These are phyloP conservation scores for Solanum arcanum DNA, from an alignment of 257 asterid species.

Conservation along the genomic window DNA sequence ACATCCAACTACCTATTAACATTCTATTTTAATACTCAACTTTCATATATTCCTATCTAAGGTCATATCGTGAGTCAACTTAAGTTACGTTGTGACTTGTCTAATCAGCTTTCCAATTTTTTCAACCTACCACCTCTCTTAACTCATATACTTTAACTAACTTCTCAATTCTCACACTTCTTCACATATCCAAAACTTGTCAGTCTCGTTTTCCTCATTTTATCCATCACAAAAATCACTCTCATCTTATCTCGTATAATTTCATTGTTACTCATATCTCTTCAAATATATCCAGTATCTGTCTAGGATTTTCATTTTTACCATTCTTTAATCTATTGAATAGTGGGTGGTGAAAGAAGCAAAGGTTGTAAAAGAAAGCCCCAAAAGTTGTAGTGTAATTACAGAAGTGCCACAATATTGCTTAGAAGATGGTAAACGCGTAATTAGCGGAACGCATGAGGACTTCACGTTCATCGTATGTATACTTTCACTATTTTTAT, in stretches of 20 bases:
- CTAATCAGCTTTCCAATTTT: not conserved
- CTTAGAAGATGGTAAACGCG: not conserved
- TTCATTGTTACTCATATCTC: not conserved
- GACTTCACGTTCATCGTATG: not conserved
- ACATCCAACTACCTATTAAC: not conserved
- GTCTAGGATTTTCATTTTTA: too few relatives aligned
- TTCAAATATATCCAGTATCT: accelerated
- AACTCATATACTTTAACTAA: not conserved
- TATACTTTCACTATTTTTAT: not conserved
- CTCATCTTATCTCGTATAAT: too few relatives aligned
- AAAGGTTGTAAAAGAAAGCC: not conserved
- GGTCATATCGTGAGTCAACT: too few relatives aligned
- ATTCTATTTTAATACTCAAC: too few relatives aligned
- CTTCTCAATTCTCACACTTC: not conserved
- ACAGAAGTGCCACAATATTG: not conserved
- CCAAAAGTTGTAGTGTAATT: not conserved
- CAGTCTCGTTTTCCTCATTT: not conserved
- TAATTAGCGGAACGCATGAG: not conserved
- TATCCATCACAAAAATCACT: not conserved
- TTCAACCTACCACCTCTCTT: not conserved
- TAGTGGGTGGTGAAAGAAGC: not conserved
- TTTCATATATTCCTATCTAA: too few relatives aligned
- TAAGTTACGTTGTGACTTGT: too few relatives aligned
- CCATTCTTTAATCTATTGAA: not conserved
- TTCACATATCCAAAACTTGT: too few relatives aligned